Percentiles rank a stretch among this genome's conserved stretches.
Evolutionary conservation across 2,329 filamentous ascomycete genomes (phyloP).

Genomic region (Sarocladiaceae sp.): DNA sequence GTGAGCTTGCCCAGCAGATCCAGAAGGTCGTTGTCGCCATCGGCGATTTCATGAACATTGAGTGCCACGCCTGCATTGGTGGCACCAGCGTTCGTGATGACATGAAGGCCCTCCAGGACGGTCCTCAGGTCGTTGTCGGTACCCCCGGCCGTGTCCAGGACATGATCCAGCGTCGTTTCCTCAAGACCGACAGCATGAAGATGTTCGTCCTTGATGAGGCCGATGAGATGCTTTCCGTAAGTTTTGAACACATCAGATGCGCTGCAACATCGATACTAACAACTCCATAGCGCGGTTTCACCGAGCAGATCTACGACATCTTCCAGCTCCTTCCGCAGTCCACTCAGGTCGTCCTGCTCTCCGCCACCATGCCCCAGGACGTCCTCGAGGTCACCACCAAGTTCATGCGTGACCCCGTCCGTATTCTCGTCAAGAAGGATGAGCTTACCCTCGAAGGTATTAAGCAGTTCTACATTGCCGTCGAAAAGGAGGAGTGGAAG

Average conservation of each 20-base stretch:
- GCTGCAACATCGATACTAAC: constrained; percentile 26
- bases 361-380: constrained; percentile 98
- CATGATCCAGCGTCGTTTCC: constrained; percentile 97
- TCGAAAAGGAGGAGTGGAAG: constrained; percentile 99
- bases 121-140: constrained; percentile 94
- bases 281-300: constrained; percentile 78
- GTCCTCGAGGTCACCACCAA: constrained; percentile 99
- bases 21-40: constrained; percentile 99
- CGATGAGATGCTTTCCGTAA: constrained; percentile 94
- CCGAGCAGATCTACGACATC: constrained; percentile 99
- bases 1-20: constrained; percentile 98
- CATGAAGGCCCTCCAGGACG: constrained; percentile 95
- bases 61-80: constrained; percentile 99
- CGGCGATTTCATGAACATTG: constrained; percentile 98
- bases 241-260: constrained; percentile 23
- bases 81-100: constrained; percentile 97
- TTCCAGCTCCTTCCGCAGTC: constrained; percentile 98
- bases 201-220: constrained; percentile 99
- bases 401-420: constrained; percentile 99
- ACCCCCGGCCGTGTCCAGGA: constrained; percentile 98
- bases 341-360: constrained; percentile 96
- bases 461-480: constrained; percentile 99
- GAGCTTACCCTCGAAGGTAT: constrained; percentile 99
- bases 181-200: constrained; percentile 98
- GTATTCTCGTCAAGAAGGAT: constrained; percentile 99